These are phyloP conservation scores for Populus alba DNA, from an alignment of 345 rosid species.

Conservation along the genomic window DNA sequence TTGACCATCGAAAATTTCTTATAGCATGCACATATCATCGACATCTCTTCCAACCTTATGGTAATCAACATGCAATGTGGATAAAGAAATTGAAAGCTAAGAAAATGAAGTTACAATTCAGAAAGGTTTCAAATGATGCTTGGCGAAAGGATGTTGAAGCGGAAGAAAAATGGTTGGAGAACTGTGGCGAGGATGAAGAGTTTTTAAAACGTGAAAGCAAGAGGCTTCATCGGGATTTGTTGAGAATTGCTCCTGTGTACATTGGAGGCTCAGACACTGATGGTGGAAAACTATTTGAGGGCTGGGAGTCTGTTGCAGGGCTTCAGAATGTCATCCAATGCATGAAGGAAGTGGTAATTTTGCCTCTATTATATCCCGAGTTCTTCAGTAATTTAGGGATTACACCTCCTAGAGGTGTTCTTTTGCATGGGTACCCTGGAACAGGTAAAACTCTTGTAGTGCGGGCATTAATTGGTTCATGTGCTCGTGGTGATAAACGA, in stretches of 20 bases:
- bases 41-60: constrained; percentile 80
- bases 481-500: constrained; percentile 81
- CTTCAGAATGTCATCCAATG: constrained; percentile 86
- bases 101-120: constrained; percentile 70
- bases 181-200: constrained; percentile 99
- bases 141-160: constrained; percentile 89
- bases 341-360: constrained; percentile 95
- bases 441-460: constrained; percentile 97
- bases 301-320: constrained; percentile 99
- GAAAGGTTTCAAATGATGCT: constrained; percentile 83
- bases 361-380: constrained; percentile 91
- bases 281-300: constrained; percentile 55
- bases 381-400: constrained; percentile 87
- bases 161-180: constrained; percentile 98
- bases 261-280: constrained; percentile 77
- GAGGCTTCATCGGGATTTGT: constrained; percentile 86
- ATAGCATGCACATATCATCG: constrained; percentile 96
- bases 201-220: constrained; percentile 95
- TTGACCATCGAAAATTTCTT: constrained; percentile 96
- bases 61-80: constrained; percentile 46
- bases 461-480: constrained; percentile 90
- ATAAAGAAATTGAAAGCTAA: constrained; percentile 77
- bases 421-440: constrained; percentile 98
- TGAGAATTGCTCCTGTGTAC: constrained; percentile 93
- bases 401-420: constrained; percentile 95